Percentiles rank a stretch among this genome's conserved stretches.
Evolutionary conservation across 2,329 filamentous ascomycete species (phyloP).

Genomic region (Aspergillus sp.): DNA sequence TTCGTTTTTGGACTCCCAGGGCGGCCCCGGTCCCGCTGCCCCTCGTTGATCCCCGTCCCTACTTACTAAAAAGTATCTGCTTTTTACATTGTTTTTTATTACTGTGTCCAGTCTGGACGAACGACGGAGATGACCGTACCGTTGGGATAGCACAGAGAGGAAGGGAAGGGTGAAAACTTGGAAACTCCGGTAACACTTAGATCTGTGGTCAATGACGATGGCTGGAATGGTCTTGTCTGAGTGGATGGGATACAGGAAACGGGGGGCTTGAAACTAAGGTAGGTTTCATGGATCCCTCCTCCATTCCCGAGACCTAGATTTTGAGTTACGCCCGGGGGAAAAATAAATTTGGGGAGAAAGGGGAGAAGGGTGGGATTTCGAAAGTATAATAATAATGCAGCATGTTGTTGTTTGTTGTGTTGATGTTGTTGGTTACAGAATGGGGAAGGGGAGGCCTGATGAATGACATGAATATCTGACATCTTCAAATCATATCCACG

Average conservation of each 20-base stretch:
- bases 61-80: no score
- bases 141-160: not conserved
- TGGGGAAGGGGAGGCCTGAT: no score
- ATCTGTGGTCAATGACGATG: slow-evolving; percentile 4
- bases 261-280: slow-evolving; percentile 2
- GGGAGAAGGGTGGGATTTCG: not conserved
- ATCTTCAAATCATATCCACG: no score
- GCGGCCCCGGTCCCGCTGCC: slow-evolving; percentile 2
- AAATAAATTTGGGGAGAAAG: no score
- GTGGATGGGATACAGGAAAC: slow-evolving; percentile 14
- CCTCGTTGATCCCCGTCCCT: not conserved
- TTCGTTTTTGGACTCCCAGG: not conserved
- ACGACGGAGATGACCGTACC: not conserved
- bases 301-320: slow-evolving; percentile 15
- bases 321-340: slow-evolving; percentile 16
- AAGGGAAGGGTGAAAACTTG: not conserved
- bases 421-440: not conserved
- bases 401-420: not conserved
- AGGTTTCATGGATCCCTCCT: slow-evolving; percentile 6
- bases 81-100: not conserved
- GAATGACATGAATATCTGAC: no score
- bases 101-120: not conserved
- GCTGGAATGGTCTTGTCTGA: slow-evolving; percentile 12
- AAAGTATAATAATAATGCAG: not conserved
- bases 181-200: no score